Conservation (phyloP, 106 monocot species). For the Acorus calamus region DNA sequence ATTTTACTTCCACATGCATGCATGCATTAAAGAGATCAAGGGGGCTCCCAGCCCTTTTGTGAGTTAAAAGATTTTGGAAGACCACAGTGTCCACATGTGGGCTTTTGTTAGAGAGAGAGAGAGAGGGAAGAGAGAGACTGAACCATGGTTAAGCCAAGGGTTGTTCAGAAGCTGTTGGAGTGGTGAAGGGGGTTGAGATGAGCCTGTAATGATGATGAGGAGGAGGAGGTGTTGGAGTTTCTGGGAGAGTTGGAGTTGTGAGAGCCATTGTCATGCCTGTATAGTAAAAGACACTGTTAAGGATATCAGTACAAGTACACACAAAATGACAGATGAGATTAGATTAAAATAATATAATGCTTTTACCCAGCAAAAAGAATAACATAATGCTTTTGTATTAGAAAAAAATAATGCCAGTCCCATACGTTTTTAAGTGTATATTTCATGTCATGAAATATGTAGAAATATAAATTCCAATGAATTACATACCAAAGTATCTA, state of each 20-base stretch:
- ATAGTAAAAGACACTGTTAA: conserved; percentile 60
- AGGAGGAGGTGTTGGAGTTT: conserved; percentile 15
- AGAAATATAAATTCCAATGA: too few relatives aligned
- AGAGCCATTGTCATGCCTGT: conserved; percentile 72
- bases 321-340: too few relatives aligned
- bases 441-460: too few relatives aligned
- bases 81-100: not conserved
- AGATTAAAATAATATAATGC: too few relatives aligned
- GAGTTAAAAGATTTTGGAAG: not conserved
- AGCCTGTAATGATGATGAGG: conserved; percentile 9
- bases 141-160: conserved; percentile 4
- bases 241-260: conserved; percentile 31
- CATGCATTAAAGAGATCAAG: not conserved
- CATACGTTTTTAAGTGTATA: too few relatives aligned
- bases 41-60: not conserved
- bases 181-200: not conserved
- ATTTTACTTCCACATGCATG: not conserved
- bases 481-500: too few relatives aligned
- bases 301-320: conserved; percentile 27
- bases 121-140: not conserved
- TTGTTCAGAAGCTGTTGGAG: not conserved
- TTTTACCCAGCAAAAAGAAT: too few relatives aligned
- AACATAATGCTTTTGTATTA: too few relatives aligned
- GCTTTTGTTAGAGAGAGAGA: not conserved
- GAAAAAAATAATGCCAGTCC: too few relatives aligned